A percentile compares a stretch with the other conserved stretches of the same genome.
Evolutionary conservation across 1,284 basidiomycete species (phyloP).

Genomic region (Schizophyllum amplum): DNA sequence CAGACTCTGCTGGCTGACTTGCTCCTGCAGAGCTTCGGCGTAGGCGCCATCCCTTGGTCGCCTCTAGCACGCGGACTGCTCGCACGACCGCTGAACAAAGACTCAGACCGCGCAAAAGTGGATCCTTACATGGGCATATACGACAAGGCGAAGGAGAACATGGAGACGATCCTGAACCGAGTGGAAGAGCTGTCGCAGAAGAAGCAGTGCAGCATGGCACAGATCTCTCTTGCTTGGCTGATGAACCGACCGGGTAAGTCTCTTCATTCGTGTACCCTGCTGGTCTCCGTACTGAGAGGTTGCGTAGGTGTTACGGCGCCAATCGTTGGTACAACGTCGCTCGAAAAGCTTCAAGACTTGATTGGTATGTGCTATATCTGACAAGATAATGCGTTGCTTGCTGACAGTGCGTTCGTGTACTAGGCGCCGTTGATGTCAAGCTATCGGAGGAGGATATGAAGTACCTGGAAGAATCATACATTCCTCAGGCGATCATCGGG

Average conservation of each 20-base stretch:
- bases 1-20: slow-evolving; percentile 34
- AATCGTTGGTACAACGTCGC: slow-evolving; percentile 47
- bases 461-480: slow-evolving; percentile 39
- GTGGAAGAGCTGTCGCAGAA: neutral
- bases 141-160: neutral
- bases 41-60: slow-evolving; percentile 16
- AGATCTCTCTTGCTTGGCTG: neutral
- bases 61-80: slow-evolving; percentile 25
- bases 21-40: slow-evolving; percentile 30
- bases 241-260: slow-evolving; percentile 9
- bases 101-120: neutral
- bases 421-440: slow-evolving; percentile 33
- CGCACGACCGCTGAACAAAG: slow-evolving; percentile 20
- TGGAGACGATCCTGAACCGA: neutral
- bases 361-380: slow-evolving; percentile 26
- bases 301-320: slow-evolving; percentile 39
- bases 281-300: neutral
- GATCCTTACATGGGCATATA: neutral
- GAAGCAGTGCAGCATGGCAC: neutral
- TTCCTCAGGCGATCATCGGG: slow-evolving; percentile 29
- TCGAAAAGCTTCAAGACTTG: slow-evolving; percentile 44
- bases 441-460: slow-evolving; percentile 46
- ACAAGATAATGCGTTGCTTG: neutral
- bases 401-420: neutral
- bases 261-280: too few species aligned